Evolutionary conservation across 176 grass and related monocot species (phyloP), one percentile per base, ranked within the genome.

Genomic region (Carex kokanica): DNA sequence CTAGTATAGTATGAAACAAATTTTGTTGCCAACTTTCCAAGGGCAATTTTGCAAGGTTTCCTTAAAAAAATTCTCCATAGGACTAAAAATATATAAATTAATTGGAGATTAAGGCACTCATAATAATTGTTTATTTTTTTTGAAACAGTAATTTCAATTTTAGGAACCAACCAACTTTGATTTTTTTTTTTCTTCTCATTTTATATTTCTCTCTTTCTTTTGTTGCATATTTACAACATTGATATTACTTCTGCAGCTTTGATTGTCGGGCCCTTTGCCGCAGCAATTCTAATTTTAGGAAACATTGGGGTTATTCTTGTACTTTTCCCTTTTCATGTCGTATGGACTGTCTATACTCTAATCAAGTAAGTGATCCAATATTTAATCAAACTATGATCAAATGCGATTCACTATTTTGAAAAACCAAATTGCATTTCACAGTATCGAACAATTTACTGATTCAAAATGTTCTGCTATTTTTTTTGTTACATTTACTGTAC

Each of bases 301-400:
- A 97, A 94, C 90, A 74, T 92, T 83, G 90, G 88, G 62, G 94
- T 97, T 17, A 92, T 97, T 29, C 85, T 97, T 38, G 83, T 82
- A 2, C 85, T 97, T 64, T 92, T 94, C 73, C 94, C 94, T 66
- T 87, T 90, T 86, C 94, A 97, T 81, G 90, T 97, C 25, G 91
- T 69, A 78, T 97, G 94, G 94, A 94, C 94, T 16, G 88, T 97
- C 78, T 94, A 91, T 82, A 94, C 92, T 36, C 85, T 94, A 31
- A 24, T 92, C 86, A 89, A 85, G 94, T 92, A 85, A 92, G 88
- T 79, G 16, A n/a, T 61, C 0, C 9, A 40, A 10, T 54, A 62
- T 36, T 68, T 71, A n/a, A 69, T 74, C 17, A 2, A 53, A 36
- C 32, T 59, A 70, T n/a, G 1, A 72, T 8, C 36, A 45, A 70